Conservation (phyloP, 345 rosid genomes). For the Gossypium bickii region DNA sequence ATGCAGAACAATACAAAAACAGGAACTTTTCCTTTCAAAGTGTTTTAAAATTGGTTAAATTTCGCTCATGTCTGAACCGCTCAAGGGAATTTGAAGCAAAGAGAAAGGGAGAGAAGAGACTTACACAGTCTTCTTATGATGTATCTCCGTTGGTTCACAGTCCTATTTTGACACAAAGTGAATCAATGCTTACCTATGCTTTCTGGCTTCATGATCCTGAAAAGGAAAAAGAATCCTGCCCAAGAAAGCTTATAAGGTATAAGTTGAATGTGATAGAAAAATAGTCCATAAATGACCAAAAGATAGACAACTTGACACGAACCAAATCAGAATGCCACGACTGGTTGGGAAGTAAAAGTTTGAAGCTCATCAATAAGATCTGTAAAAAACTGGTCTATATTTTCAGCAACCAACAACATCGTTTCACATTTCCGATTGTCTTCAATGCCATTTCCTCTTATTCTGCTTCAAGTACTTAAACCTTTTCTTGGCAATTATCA, state of each 20-base stretch:
- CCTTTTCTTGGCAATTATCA: not conserved
- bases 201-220: conserved; percentile 7
- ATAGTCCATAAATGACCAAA: conserved; percentile 1
- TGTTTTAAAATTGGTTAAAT: not conserved
- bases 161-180: not conserved
- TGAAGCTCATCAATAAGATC: not conserved
- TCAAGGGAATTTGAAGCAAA: not conserved
- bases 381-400: not conserved
- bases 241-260: not conserved
- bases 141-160: not conserved
- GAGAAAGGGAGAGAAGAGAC: not conserved
- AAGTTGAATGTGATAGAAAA: not conserved
- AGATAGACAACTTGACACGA: not conserved
- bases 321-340: conserved; percentile 3
- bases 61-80: conserved; percentile 3
- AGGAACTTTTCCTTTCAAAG: not conserved
- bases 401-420: not conserved
- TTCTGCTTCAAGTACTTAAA: conserved; percentile 12
- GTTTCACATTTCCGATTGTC: not conserved
- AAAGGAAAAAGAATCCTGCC: conserved; percentile 6
- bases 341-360: not conserved
- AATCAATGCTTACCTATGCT: not conserved
- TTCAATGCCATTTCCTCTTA: not conserved
- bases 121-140: not conserved
- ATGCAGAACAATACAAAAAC: conserved; percentile 10